Base-by-base conservation (phyloP, 169 alveolate species). In the Neospora caninum region DNA sequence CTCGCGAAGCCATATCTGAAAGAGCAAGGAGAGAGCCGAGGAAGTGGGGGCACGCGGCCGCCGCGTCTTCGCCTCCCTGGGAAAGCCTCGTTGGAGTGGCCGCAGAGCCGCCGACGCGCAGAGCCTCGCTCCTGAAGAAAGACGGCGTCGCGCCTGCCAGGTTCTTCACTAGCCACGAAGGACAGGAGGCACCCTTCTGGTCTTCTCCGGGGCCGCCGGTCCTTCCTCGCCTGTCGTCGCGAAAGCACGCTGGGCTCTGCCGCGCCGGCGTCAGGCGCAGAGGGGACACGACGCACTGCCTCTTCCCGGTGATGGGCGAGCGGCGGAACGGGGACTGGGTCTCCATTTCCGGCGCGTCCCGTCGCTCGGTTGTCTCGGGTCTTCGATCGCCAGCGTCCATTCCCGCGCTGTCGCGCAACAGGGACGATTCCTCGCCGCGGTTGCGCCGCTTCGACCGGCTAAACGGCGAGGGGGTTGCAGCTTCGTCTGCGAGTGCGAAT, bases 391-490 rank as follows among this genome's bases (percentile, higher is more conserved):
- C 43, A 7, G 9, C 86, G 22, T 4, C 45, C 29, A 29, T 13
- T 43, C 45, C 86, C 45, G 49, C 29, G 39, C 45, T 43, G 27
- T 22, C 86, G 39, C 73, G 73, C n/a, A 64, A 1, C 4, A 29
- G 73, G 16, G 73, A 64, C n/a, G 7, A 0, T 16, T 16, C 25
- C 34, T 64, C 73, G 64, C 89, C 25, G 36, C 89, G 89, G 64
- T 43, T 42, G 6, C 89, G 13, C 67, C 67, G 89, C 89, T 82
- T 82, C 67, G 89, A 82, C 31, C 89, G 89, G 38, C 89, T 82
- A 67, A 82, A 82, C n/a, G 89, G 89, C 38, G 89, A 82, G 38
- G 89, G 89, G 6, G 89, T 82, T 0, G 89, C 89, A 39, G 89
- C 67, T 18, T 38, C 89, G 64, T 82, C 89, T 41, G 69, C 25